These are phyloP conservation scores for Fusarium sp. DNA, from an alignment of 2,329 filamentous ascomycete genomes.

Conservation along the genomic window DNA sequence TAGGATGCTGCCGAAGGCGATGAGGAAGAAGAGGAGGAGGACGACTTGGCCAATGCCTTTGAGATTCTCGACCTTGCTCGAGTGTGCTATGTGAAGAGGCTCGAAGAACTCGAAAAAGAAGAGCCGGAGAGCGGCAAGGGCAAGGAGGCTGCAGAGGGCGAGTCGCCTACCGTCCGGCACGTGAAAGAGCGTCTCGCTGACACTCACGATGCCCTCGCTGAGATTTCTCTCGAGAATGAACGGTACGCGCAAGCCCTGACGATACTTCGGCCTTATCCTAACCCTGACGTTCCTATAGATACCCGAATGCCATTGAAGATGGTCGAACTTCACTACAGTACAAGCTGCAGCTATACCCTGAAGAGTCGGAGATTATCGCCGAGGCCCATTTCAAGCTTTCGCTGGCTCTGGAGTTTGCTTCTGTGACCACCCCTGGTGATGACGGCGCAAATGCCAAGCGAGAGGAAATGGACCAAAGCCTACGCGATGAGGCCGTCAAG, in stretches of 20 bases:
- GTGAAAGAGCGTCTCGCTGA: slow-evolving; percentile 91
- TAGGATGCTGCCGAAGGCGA: slow-evolving; percentile 57
- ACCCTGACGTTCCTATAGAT: slow-evolving; percentile 63
- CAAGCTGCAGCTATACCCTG: slow-evolving; percentile 83
- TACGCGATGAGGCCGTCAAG: slow-evolving; percentile 78
- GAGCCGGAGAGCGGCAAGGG: slow-evolving; percentile 58
- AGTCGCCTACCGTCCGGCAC: slow-evolving; percentile 65
- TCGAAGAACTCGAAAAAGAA: slow-evolving; percentile 59
- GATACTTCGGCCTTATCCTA: slow-evolving; percentile 4
- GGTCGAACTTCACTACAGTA: slow-evolving; percentile 82
- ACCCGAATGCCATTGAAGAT: slow-evolving; percentile 88
- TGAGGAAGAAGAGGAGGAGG: slow-evolving; percentile 73
- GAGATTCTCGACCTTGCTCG: slow-evolving; percentile 87
- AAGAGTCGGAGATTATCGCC: slow-evolving; percentile 87
- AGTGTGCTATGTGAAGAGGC: slow-evolving; percentile 72
- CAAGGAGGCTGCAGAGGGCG: slow-evolving; percentile 60
- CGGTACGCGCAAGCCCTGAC: slow-evolving; percentile 62
- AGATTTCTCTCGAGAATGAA: slow-evolving; percentile 98
- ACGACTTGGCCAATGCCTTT: slow-evolving; percentile 85
- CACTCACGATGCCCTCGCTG: slow-evolving; percentile 92
- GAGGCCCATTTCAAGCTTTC: slow-evolving; percentile 98
- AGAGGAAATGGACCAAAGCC: slow-evolving; percentile 73
- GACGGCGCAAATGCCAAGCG: slow-evolving; percentile 63
- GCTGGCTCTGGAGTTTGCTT: slow-evolving; percentile 93
- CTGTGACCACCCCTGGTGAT: slow-evolving; percentile 74